These are phyloP conservation scores for Rhododendron mucronatum DNA, from an alignment of 148 eudicot genomes.

Conservation along the genomic window DNA sequence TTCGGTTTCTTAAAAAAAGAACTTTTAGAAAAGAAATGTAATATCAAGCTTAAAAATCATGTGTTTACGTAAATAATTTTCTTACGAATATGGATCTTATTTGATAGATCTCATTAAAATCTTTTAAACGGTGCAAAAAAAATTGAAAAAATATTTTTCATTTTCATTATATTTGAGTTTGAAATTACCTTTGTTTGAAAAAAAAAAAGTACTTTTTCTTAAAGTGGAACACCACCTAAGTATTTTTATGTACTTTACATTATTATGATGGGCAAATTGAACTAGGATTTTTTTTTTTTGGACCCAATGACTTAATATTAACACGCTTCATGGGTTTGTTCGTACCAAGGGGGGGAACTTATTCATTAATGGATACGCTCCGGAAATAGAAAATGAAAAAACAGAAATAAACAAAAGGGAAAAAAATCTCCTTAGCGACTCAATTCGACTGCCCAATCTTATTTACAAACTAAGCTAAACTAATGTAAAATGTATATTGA, in stretches of 20 bases:
- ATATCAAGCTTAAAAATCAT: too few species aligned
- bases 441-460: not conserved
- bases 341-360: not conserved
- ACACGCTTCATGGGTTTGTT: not conserved
- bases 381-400: not conserved
- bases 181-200: too few species aligned
- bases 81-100: too few species aligned
- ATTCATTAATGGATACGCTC: not conserved
- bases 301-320: not conserved
- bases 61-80: too few species aligned
- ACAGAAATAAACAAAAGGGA: not conserved
- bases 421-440: not conserved
- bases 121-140: too few species aligned
- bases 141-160: too few species aligned
- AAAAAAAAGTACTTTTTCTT: too few species aligned
- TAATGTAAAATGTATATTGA: not conserved
- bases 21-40: too few species aligned
- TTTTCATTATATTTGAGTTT: too few species aligned
- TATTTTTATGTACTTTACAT: not conserved
- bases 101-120: too few species aligned
- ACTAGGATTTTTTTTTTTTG: not conserved
- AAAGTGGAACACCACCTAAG: too few species aligned
- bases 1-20: too few species aligned
- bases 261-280: not conserved
- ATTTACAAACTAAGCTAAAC: not conserved